These are phyloP conservation scores for Fusarium veterinarium DNA, from an alignment of 2,329 filamentous ascomycete genomes.

Conservation along the genomic window DNA sequence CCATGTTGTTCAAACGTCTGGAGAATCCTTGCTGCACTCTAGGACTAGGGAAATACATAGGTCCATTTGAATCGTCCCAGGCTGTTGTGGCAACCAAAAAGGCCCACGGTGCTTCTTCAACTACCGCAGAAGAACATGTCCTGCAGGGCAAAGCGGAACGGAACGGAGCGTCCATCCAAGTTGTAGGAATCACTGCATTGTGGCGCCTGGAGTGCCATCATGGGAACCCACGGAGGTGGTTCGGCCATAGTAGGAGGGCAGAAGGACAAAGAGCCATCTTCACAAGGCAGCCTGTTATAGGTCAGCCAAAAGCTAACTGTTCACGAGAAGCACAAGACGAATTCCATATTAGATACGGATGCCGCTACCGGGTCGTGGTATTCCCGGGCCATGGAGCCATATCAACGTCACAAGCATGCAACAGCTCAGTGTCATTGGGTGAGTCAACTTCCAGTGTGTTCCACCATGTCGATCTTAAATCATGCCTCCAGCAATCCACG, in stretches of 20 bases:
- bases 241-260: neutral
- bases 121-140: neutral
- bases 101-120: neutral
- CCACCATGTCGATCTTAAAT: slow-evolving; percentile 2
- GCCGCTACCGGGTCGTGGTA: neutral
- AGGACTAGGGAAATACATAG: neutral
- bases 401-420: slow-evolving; percentile 25
- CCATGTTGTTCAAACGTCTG: neutral
- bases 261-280: neutral
- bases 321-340: neutral
- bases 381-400: slow-evolving; percentile 13
- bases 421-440: neutral
- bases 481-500: neutral
- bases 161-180: slow-evolving; percentile 4
- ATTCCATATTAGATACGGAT: neutral
- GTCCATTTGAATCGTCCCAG: neutral
- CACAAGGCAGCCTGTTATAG: slow-evolving; percentile 10
- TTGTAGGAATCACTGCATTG: slow-evolving; percentile 1
- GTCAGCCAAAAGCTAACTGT: neutral
- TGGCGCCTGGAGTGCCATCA: slow-evolving; percentile 3
- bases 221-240: neutral
- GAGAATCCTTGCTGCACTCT: neutral
- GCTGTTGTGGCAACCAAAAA: neutral
- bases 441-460: neutral
- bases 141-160: neutral